These are phyloP conservation scores for Kwoniella botswanensis DNA, from an alignment of 768 basidiomycete species.

Conservation along the genomic window DNA sequence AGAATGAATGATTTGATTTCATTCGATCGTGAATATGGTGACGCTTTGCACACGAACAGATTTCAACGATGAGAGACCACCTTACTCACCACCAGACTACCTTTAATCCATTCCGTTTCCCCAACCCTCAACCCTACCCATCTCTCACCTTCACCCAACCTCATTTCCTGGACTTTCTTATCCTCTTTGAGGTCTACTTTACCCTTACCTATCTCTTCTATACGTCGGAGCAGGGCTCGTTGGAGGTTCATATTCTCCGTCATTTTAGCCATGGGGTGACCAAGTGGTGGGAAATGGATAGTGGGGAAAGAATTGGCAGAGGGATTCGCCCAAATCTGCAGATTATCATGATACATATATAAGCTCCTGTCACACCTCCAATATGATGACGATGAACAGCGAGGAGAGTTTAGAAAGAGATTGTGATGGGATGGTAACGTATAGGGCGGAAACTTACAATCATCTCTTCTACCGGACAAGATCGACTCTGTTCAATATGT, in stretches of 20 bases:
- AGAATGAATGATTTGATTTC: background rate
- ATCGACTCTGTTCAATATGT: conserved; percentile 70
- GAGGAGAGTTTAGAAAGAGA: background rate
- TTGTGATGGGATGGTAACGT: background rate
- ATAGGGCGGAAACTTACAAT: conserved; percentile 63
- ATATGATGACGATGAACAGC: no score
- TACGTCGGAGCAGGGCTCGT: conserved; percentile 73
- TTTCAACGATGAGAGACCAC: background rate
- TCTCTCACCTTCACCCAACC: conserved; percentile 65
- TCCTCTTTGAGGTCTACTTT: conserved; percentile 72
- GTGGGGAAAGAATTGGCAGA: conserved; percentile 53
- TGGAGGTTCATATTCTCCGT: conserved; percentile 95
- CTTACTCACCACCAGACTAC: conserved; percentile 72
- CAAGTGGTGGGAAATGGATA: conserved; percentile 52
- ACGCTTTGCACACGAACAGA: no score
- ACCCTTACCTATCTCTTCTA: conserved; percentile 62
- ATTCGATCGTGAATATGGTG: background rate
- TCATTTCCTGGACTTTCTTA: conserved; percentile 75
- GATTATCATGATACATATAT: background rate
- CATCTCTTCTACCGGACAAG: conserved; percentile 80
- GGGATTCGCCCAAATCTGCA: conserved; percentile 71
- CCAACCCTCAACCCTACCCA: conserved; percentile 83
- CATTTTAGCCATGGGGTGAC: conserved; percentile 73
- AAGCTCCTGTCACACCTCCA: background rate
- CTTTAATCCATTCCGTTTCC: conserved; percentile 67